Conservation (phyloP, 805 yeast species). For the Lipomyces chichibuensis region DNA sequence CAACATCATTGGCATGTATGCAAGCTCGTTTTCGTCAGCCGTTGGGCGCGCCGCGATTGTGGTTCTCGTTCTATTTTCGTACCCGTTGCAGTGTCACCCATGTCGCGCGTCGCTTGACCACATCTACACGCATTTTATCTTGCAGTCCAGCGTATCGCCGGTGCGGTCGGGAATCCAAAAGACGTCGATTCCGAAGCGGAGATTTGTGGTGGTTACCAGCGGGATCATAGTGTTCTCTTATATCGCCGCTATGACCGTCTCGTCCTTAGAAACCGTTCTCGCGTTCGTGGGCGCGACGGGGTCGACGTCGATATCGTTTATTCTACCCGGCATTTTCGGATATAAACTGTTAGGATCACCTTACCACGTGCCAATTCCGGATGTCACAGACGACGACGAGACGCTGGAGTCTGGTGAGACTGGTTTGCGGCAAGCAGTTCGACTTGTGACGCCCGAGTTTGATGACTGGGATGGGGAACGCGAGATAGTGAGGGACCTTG, state of each 20-base stretch:
- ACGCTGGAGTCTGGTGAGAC: slow-evolving; percentile 10
- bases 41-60: slow-evolving; percentile 82
- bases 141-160: slow-evolving; percentile 41
- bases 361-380: slow-evolving; percentile 27
- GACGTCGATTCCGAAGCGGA: slow-evolving; percentile 26
- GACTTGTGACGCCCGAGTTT: slow-evolving; percentile 21
- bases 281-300: slow-evolving; percentile 94
- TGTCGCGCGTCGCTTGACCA: slow-evolving; percentile 81
- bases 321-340: slow-evolving; percentile 86
- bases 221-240: slow-evolving; percentile 59
- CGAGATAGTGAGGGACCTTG: slow-evolving; percentile 2
- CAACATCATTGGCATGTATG: slow-evolving; percentile 78
- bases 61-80: slow-evolving; percentile 77
- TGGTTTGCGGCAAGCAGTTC: slow-evolving; percentile 15
- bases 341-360: slow-evolving; percentile 62
- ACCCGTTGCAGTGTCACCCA: slow-evolving; percentile 89
- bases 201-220: slow-evolving; percentile 50
- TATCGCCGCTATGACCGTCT: slow-evolving; percentile 63
- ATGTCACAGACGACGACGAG: slow-evolving; percentile 21
- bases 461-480: slow-evolving; percentile 29
- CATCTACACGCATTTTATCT: slow-evolving; percentile 45
- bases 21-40: slow-evolving; percentile 64
- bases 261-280: slow-evolving; percentile 76
- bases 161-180: slow-evolving; percentile 27
- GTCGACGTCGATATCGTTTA: slow-evolving; percentile 87